A percentile compares a stretch with the other conserved stretches of the same genome.
Evolutionary conservation across 192 early-diverging fungal genomes (phyloP).

Genomic region (Coemansia sp.): DNA sequence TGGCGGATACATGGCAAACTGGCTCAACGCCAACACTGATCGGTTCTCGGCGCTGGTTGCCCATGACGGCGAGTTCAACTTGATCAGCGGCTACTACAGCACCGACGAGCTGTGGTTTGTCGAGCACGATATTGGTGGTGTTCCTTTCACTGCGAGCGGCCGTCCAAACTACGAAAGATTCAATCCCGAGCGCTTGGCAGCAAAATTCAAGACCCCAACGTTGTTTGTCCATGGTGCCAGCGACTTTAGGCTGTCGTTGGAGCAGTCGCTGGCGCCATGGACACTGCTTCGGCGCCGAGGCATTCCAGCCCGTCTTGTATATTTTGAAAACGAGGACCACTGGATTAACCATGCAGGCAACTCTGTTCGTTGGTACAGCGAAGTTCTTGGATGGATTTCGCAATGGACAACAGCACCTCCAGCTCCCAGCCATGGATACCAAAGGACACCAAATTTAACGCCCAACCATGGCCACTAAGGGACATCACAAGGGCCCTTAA

Average conservation of each 20-base stretch:
- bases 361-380: conserved; percentile 69
- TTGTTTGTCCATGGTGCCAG: conserved; percentile 73
- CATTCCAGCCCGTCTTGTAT: conserved; percentile 66
- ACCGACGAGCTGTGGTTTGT: conserved; percentile 82
- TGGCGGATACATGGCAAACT: conserved; percentile 85
- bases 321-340: conserved; percentile 77
- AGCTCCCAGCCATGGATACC: background rate
- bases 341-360: conserved; percentile 74
- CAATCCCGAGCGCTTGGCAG: conserved; percentile 68
- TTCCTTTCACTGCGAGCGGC: conserved; percentile 56
- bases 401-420: conserved; percentile 2
- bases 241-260: conserved; percentile 70
- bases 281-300: conserved; percentile 72
- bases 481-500: background rate
- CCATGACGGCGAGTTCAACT: conserved; percentile 75
- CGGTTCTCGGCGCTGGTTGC: conserved; percentile 68
- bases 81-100: conserved; percentile 62
- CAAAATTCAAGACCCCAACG: conserved; percentile 76
- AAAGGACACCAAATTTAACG: too few relatives aligned
- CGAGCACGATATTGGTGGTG: conserved; percentile 72
- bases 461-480: too few relatives aligned
- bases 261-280: conserved; percentile 71
- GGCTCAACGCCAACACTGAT: conserved; percentile 77
- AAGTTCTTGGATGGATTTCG: conserved; percentile 68
- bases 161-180: conserved; percentile 62